Evolutionary conservation across 2,329 filamentous ascomycete species (phyloP).

Genomic region (Ascosphaera pollenicola): DNA sequence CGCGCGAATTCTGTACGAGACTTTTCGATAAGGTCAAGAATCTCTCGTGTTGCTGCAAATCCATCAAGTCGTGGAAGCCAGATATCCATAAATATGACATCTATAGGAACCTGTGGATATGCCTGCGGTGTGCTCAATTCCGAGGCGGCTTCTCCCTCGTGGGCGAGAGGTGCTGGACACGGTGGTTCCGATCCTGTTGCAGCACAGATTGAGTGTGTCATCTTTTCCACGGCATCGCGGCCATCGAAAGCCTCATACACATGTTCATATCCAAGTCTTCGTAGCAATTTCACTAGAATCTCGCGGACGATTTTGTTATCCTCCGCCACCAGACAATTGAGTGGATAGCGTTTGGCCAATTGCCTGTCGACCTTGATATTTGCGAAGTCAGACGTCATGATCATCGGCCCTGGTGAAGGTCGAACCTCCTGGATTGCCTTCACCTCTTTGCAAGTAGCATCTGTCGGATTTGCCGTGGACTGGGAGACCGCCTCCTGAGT

Average conservation of each 20-base stretch:
- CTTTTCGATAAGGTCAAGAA: constrained; percentile 30
- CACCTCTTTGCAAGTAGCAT: not conserved
- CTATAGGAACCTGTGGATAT: constrained; percentile 19
- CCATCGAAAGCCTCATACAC: constrained; percentile 47
- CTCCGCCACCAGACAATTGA: constrained; percentile 48
- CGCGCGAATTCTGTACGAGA: constrained; percentile 9
- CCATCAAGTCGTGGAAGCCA: constrained; percentile 60
- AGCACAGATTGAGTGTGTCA: not conserved
- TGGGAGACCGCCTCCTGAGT: not conserved
- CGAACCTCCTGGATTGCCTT: not conserved
- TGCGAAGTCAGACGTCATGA: not conserved
- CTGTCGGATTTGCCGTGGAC: not conserved
- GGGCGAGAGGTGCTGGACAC: not conserved
- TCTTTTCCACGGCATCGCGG: constrained; percentile 33
- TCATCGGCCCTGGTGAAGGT: not conserved
- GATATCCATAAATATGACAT: constrained; percentile 50
- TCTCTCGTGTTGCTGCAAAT: constrained; percentile 43
- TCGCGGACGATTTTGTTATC: constrained; percentile 53
- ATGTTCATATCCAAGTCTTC: constrained; percentile 41
- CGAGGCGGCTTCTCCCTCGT: not conserved
- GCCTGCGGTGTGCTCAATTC: not conserved
- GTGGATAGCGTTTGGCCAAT: constrained; percentile 35
- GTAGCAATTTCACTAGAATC: constrained; percentile 42
- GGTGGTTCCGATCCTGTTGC: not conserved
- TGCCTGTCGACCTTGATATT: constrained; percentile 25